Conservation (phyloP, 345 rosid genomes). For the Salix purpurea region DNA sequence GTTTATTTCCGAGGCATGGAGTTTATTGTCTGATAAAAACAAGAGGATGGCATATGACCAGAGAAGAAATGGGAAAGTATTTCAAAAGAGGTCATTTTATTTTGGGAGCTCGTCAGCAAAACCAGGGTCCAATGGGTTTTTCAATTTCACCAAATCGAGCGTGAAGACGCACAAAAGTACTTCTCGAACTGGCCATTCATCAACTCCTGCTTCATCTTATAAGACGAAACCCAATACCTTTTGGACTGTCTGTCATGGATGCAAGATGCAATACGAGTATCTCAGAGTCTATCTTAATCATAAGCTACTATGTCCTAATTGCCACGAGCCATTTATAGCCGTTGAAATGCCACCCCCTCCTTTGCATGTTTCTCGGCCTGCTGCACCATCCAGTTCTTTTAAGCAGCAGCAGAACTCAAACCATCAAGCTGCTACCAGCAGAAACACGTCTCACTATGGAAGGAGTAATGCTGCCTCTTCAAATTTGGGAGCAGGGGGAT, state of each 20-base stretch:
- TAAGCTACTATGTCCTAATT: conserved; percentile 42
- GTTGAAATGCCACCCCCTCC: conserved; percentile 36
- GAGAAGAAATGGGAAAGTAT: conserved; percentile 31
- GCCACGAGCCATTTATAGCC: conserved; percentile 40
- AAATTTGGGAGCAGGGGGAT: conserved; percentile 22
- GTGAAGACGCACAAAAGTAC: conserved; percentile 18
- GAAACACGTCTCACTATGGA: conserved; percentile 26
- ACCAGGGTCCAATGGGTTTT: conserved; percentile 35
- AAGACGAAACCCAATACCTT: conserved; percentile 31
- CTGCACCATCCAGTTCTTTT: conserved; percentile 40
- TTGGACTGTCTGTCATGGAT: conserved; percentile 44
- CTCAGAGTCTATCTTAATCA: conserved; percentile 36
- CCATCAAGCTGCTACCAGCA: conserved; percentile 33
- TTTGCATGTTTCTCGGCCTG: conserved; percentile 20
- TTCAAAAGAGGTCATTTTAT: conserved; percentile 39
- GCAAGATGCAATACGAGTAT: conserved; percentile 50
- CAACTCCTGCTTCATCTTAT: conserved; percentile 17
- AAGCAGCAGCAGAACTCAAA: conserved; percentile 36
- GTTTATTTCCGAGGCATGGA: conserved; percentile 41
- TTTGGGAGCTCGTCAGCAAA: conserved; percentile 30
- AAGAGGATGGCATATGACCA: conserved; percentile 61
- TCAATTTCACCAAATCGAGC: conserved; percentile 33
- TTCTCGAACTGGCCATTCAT: conserved; percentile 16
- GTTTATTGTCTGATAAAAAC: conserved; percentile 58
- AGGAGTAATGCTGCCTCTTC: conserved; percentile 20